Conservation (phyloP, 768 basidiomycete genomes). For the Rhodotorula toruloides region DNA sequence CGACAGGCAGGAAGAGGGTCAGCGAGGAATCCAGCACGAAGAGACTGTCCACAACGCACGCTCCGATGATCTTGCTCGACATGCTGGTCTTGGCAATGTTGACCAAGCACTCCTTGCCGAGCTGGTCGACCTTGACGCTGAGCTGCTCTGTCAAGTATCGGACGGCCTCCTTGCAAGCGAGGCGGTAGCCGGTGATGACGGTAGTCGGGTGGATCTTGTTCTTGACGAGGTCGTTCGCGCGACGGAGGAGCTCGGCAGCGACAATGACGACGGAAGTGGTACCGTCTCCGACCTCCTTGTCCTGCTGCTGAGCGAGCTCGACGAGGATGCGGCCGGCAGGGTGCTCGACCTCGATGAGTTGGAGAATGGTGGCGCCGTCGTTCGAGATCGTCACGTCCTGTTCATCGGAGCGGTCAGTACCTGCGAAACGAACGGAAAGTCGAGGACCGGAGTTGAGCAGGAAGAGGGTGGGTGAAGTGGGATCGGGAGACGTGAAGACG, state of each 20-base stretch:
- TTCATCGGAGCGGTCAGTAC: no score
- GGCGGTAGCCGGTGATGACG: constrained; percentile 95
- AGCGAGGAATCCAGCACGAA: no score
- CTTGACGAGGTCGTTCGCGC: constrained; percentile 96
- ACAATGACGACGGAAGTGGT: constrained; percentile 98
- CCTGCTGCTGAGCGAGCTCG: constrained; percentile 89
- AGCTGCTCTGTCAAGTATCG: constrained; percentile 97
- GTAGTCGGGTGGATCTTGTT: constrained; percentile 98
- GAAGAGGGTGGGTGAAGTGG: background rate
- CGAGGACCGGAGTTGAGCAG: background rate
- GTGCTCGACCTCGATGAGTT: constrained; percentile 86
- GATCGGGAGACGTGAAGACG: background rate
- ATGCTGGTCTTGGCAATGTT: constrained; percentile 98
- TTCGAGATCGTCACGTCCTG: constrained; percentile 99
- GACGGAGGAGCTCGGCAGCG: constrained; percentile 89
- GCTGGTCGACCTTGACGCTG: constrained; percentile 82
- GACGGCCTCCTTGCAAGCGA: constrained; percentile 95
- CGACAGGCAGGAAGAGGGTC: background rate
- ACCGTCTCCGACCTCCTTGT: constrained; percentile 98
- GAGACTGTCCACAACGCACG: constrained; percentile 52
- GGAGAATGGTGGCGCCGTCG: constrained; percentile 97
- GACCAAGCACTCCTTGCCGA: constrained; percentile 86
- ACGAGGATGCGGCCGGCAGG: constrained; percentile 97
- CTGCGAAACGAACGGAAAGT: no score
- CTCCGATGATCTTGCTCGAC: constrained; percentile 97